phyloP scores from a whole-genome alignment of 1,139 yeast species.

The Meyerozyma guilliermondii region DNA sequence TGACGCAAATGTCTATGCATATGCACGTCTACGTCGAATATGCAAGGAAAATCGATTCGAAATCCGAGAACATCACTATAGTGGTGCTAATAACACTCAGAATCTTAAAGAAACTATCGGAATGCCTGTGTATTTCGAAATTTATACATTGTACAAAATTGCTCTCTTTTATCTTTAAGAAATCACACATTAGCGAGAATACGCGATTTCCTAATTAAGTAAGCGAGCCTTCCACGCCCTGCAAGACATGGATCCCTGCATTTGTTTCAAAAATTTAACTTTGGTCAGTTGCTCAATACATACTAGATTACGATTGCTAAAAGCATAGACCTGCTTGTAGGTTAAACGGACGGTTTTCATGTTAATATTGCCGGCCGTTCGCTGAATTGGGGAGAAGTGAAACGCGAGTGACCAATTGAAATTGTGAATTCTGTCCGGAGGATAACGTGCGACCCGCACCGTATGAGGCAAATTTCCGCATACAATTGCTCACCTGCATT shows the following conservation, averaged over 20 bases:
- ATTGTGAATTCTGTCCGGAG: conserved; percentile 1
- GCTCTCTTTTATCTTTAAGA: neutral
- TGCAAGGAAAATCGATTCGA: neutral
- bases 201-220: neutral
- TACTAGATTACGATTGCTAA: neutral
- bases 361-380: neutral
- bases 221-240: neutral
- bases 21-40: neutral
- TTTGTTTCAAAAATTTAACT: neutral
- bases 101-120: neutral
- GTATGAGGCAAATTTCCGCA: neutral
- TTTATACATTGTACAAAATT: neutral
- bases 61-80: neutral
- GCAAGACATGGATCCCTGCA: neutral
- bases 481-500: neutral
- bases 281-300: neutral
- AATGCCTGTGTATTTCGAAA: neutral
- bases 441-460: neutral
- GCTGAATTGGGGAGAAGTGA: neutral
- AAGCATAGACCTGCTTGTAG: neutral
- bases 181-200: neutral
- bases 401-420: neutral
- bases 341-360: neutral
- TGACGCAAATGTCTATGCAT: neutral
- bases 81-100: neutral